Base-by-base conservation (phyloP, 2,329 filamentous ascomycete genomes). In the Claviceps pazoutovae region DNA sequence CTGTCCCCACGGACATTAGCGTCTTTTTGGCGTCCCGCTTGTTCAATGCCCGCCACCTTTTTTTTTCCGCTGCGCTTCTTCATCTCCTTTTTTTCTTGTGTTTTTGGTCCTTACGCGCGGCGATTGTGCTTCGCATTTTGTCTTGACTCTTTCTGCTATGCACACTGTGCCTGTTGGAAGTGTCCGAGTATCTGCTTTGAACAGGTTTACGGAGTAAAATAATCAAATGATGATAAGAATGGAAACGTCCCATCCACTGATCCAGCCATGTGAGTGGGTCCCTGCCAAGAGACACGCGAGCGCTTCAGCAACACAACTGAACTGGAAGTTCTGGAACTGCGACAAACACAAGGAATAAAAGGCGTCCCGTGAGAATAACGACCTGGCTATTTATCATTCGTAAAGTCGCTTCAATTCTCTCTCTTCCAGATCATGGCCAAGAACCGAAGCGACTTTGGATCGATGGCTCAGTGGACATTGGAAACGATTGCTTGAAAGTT, bases 1-100 rank as follows among this genome's bases (percentile, higher is more conserved):
- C 48, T 51, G 49, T 19, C 48, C 30, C 30, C 38, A 51, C 26
- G 36, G 16, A 51, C 41, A 51, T 50, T 48, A 48, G 51, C 49
- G 48, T 53, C 51, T 48, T 43, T 47, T 43, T 42, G 51, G 26
- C 26, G 26, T 30, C 26, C 26, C 26, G 26, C 26, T 30, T 30
- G 26, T 30, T 43, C 47, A 49, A 44, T 52, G 41, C 41, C 41
- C 51, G 46, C 47, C 48, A 43, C 14, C 26, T 30, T 23, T 44
- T n/a, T 21, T n/a, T n/a, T 38, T 14, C 9, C 30, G 13, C 4
- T 17, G 38, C 39, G 13, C n/a, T 34, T 36, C 19, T 21, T 45
- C 17, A 30, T 45, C 9, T 49, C 13, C 21, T n/a, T 21, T 38
- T 13, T 51, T 51, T 30, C 13, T 37, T 14, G 3, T 36, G 17